phyloP scores from a whole-genome alignment of 139 green algal genomes.

The Coelastrella sp. region DNA sequence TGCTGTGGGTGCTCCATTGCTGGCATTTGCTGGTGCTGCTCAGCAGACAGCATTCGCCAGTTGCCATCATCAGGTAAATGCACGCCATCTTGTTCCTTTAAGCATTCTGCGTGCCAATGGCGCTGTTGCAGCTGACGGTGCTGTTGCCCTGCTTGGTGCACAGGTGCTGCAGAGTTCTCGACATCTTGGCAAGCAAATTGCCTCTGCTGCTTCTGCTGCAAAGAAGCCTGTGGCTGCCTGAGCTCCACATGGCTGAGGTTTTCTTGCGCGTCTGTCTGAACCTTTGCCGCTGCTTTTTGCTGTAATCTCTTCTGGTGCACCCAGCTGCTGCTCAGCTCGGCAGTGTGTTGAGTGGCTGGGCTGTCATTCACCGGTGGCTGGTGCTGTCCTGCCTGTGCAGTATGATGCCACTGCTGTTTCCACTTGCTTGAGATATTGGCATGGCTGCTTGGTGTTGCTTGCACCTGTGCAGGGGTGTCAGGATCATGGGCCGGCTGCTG shows the following conservation, averaged over 20 bases:
- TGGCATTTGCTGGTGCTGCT: slow-evolving; percentile 2
- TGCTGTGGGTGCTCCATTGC: background rate
- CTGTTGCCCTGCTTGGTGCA: background rate
- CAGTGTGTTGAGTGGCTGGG: background rate
- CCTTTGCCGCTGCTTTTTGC: background rate
- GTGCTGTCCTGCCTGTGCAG: background rate
- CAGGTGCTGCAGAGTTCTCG: too few species aligned
- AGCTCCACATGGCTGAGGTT: background rate
- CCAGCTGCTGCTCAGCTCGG: background rate
- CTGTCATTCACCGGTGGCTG: background rate
- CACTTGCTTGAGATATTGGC: background rate
- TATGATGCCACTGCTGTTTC: background rate
- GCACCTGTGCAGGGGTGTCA: background rate
- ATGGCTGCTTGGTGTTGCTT: background rate
- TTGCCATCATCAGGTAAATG: background rate
- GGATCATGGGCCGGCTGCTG: too few species aligned
- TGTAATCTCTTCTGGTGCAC: background rate
- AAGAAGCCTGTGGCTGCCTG: background rate
- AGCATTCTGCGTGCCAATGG: background rate
- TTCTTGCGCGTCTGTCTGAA: background rate
- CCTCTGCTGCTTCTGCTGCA: background rate
- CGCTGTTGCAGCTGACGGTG: background rate
- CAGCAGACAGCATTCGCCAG: background rate
- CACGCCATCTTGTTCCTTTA: background rate
- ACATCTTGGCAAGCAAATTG: background rate